Evolutionary conservation across 2,329 filamentous ascomycete species (phyloP).

Genomic region (Penicillium griseofulvum): DNA sequence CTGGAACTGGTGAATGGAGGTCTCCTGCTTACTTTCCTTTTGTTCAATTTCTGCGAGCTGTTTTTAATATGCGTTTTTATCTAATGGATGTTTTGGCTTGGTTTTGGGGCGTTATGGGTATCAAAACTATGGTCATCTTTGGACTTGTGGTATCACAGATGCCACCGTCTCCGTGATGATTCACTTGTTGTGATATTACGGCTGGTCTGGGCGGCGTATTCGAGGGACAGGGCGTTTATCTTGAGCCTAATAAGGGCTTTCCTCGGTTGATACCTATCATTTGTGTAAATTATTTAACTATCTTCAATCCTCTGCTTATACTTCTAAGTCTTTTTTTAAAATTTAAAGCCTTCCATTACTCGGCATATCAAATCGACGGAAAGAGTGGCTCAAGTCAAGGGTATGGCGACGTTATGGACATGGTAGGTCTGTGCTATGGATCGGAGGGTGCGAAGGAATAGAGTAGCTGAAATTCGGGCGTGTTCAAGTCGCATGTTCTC

Average conservation of each 20-base stretch:
- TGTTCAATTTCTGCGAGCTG: not conserved
- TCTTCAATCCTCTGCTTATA: not conserved
- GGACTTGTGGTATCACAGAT: not conserved
- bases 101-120: not conserved
- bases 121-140: not conserved
- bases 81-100: not conserved
- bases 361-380: not conserved
- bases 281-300: not conserved
- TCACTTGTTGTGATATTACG: not conserved
- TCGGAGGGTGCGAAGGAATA: not conserved
- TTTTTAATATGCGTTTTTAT: not conserved
- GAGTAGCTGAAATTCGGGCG: not conserved
- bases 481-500: not conserved
- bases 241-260: not conserved
- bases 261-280: constrained; percentile 6
- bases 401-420: not conserved
- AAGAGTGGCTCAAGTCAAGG: not conserved
- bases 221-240: not conserved
- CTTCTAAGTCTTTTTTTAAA: not conserved
- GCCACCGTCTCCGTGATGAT: not conserved
- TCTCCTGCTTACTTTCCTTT: not conserved
- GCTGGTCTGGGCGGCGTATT: not conserved
- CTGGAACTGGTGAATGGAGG: constrained; percentile 80
- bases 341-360: not conserved
- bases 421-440: not conserved